Evolutionary conservation across 345 rosid species (phyloP), one percentile per base, ranked within the genome.

Genomic region (Salix exigua): DNA sequence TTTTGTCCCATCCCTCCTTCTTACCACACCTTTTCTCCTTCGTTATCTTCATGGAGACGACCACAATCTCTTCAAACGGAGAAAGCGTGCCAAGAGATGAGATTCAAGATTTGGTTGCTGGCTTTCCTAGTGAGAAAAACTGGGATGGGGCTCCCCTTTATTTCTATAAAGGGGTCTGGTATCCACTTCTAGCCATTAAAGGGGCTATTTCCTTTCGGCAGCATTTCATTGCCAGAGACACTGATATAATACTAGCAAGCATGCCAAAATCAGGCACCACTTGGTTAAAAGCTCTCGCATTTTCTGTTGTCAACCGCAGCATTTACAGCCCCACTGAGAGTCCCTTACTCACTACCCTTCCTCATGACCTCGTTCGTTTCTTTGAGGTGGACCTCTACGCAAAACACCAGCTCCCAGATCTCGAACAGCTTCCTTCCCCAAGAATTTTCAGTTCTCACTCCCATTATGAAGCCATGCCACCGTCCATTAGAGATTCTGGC

Each of bases 91-190:
- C 4, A 0, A 14, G 0, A 46, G 1, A 46, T 14, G 51, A 46
- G 4, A 13, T 46, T 14, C 51, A 46, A 46, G 51, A 0, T 3
- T 14, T 46, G 51, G 1, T 46, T 46, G 51, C 51, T 13, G 14
- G 17, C 18, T 89, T 91, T 70, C 98, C 92, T 0, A 85, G 40
- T 48, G 90, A 88, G 71, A 83, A 74, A 77, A 94, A 94, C 5
- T 94, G 95, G 92, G 80, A 92, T 81, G 88, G 94, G 60, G 78
- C 80, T 21, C 79, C 80, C 79, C 77, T 90, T 66, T 89, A 89
- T 63, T 42, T 77, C 19, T 89, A 84, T 73, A 92, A 91, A 81
- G 91, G 89, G 0, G 91, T 87, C 77, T 94, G 97, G 98, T 91
- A 91, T 85, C 94, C 88, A 48, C 62, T 89, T 26, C 78, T 78